Conservation (phyloP, 2,329 filamentous ascomycete species). For the Pseudogymnoascus sp. region DNA sequence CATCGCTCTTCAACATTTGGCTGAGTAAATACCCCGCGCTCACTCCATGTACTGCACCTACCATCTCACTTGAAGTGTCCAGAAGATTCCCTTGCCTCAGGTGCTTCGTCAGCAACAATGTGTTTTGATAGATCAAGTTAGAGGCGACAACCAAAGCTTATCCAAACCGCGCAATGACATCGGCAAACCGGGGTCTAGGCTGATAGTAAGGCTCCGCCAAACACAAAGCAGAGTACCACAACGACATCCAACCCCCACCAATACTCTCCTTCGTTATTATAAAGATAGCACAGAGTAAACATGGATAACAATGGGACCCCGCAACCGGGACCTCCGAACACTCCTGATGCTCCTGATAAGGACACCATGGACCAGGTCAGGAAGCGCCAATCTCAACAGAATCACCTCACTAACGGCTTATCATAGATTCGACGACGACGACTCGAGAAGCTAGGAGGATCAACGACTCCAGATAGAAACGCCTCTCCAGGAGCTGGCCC, state of each 20-base stretch:
- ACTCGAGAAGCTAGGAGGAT: slow-evolving; percentile 22
- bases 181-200: slow-evolving; percentile 6
- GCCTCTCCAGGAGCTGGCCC: slow-evolving; percentile 14
- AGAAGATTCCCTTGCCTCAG: slow-evolving; percentile 3
- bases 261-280: background rate
- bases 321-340: background rate
- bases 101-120: slow-evolving; percentile 5
- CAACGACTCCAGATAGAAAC: slow-evolving; percentile 20
- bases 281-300: background rate
- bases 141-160: slow-evolving; percentile 6
- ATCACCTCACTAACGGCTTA: slow-evolving; percentile 12
- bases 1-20: background rate
- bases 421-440: slow-evolving; percentile 23
- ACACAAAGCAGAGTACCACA: background rate
- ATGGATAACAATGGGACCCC: slow-evolving; percentile 4
- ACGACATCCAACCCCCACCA: slow-evolving; percentile 4
- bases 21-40: slow-evolving; percentile 9
- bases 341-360: slow-evolving; percentile 44
- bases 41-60: background rate
- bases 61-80: background rate
- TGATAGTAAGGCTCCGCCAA: slow-evolving; percentile 4
- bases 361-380: slow-evolving; percentile 50
- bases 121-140: slow-evolving; percentile 5
- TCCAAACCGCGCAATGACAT: slow-evolving; percentile 6
- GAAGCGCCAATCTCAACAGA: slow-evolving; percentile 13